Conservation (phyloP, 805 yeast species). For the Ogataea populi-albae region DNA sequence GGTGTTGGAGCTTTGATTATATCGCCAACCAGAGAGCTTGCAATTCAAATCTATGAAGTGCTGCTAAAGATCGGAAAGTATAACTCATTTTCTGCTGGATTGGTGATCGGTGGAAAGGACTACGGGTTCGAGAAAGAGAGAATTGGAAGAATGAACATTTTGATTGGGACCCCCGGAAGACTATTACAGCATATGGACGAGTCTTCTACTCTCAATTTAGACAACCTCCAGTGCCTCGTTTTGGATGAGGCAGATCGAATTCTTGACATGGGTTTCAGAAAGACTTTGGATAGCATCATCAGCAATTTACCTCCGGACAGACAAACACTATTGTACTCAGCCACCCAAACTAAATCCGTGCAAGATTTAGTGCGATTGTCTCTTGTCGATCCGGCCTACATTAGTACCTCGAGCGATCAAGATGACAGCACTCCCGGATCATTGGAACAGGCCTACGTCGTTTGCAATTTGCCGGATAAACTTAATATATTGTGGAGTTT, state of each 20-base stretch:
- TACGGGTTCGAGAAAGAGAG: conserved; percentile 78
- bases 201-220: conserved; percentile 71
- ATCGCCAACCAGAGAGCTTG: conserved; percentile 91
- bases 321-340: conserved; percentile 83
- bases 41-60: conserved; percentile 88
- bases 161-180: conserved; percentile 92
- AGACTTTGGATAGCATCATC: conserved; percentile 76
- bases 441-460: conserved; percentile 78
- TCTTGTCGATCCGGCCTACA: conserved; percentile 57
- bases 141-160: conserved; percentile 71
- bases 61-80: conserved; percentile 74
- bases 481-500: conserved; percentile 84
- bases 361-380: conserved; percentile 80
- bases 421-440: conserved; percentile 65
- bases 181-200: conserved; percentile 88
- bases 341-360: conserved; percentile 84
- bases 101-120: conserved; percentile 93
- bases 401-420: conserved; percentile 40
- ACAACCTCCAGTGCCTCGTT: conserved; percentile 73
- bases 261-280: conserved; percentile 89
- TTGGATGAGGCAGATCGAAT: conserved; percentile 93
- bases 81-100: conserved; percentile 78
- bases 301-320: conserved; percentile 74
- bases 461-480: conserved; percentile 72
- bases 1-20: conserved; percentile 87